A percentile compares a stretch with the other conserved stretches of the same genome.
Evolutionary conservation across 352 stramenopile genomes (phyloP).

Genomic region (Globisporangium heterothallicum): DNA sequence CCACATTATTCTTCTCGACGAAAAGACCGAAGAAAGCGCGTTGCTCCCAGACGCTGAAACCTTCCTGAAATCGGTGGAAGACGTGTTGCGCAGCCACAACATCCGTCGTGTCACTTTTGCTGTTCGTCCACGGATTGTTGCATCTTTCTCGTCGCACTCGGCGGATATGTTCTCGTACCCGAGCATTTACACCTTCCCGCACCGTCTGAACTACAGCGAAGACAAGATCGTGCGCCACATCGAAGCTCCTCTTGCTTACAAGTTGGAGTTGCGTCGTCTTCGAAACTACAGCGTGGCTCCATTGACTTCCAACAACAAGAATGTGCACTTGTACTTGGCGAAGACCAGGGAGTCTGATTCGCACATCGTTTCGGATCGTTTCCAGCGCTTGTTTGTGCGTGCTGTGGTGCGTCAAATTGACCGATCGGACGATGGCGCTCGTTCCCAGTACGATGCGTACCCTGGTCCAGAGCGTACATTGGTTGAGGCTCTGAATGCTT

Average conservation of each 20-base stretch:
- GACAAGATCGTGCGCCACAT: slow-evolving; percentile 98
- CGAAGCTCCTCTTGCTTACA: slow-evolving; percentile 96
- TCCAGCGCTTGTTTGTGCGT: slow-evolving; percentile 95
- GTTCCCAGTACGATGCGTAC: slow-evolving; percentile 87
- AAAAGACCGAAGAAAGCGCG: slow-evolving; percentile 48
- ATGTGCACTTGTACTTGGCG: slow-evolving; percentile 98
- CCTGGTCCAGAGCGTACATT: slow-evolving; percentile 95
- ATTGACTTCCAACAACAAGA: slow-evolving; percentile 92
- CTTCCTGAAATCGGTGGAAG: slow-evolving; percentile 62
- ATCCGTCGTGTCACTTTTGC: slow-evolving; percentile 88
- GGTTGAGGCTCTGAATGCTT: slow-evolving; percentile 96
- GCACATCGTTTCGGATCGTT: slow-evolving; percentile 82
- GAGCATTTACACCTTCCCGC: slow-evolving; percentile 89
- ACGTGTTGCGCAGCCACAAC: slow-evolving; percentile 59
- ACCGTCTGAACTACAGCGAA: slow-evolving; percentile 91
- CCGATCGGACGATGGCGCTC: slow-evolving; percentile 59
- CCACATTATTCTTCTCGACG: slow-evolving; percentile 73
- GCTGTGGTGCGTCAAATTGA: slow-evolving; percentile 91
- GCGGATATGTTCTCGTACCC: slow-evolving; percentile 76
- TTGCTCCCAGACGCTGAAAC: slow-evolving; percentile 51
- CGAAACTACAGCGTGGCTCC: slow-evolving; percentile 96
- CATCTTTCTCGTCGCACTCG: slow-evolving; percentile 27
- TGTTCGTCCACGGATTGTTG: slow-evolving; percentile 51
- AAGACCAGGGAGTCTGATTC: slow-evolving; percentile 85
- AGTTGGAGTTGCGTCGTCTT: slow-evolving; percentile 97